Percentiles rank a stretch among this genome's conserved stretches.
These are phyloP conservation scores for Psidium friedrichsthalianum DNA, from an alignment of 345 rosid species.

Conservation along the genomic window DNA sequence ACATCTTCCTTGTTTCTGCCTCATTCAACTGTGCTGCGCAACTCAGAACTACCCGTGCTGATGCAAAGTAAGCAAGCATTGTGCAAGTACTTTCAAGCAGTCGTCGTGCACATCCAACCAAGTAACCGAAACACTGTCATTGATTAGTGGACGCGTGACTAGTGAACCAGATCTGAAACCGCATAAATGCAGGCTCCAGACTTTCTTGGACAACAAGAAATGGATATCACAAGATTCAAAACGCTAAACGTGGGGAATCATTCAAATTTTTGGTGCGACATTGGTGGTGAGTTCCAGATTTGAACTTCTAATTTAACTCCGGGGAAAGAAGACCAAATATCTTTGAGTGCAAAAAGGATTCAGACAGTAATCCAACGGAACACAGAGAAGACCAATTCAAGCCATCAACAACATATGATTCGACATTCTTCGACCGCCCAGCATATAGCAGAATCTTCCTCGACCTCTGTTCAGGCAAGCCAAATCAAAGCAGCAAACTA, in stretches of 20 bases:
- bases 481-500: background rate
- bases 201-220: background rate
- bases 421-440: background rate
- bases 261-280: background rate
- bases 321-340: background rate
- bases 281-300: background rate
- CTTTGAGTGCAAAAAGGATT: background rate
- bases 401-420: background rate
- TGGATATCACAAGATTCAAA: background rate
- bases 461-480: background rate
- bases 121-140: background rate
- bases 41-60: background rate
- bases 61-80: background rate
- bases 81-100: background rate
- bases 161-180: background rate
- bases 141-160: background rate
- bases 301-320: background rate
- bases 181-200: background rate
- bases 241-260: background rate
- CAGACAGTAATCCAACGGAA: background rate
- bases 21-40: background rate
- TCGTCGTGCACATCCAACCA: background rate
- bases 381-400: background rate
- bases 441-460: background rate
- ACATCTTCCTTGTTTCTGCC: background rate